Percentiles rank a stretch among this genome's conserved stretches.
phyloP scores from a whole-genome alignment of 495 filamentous ascomycete genomes.

The Darksidea phi region DNA sequence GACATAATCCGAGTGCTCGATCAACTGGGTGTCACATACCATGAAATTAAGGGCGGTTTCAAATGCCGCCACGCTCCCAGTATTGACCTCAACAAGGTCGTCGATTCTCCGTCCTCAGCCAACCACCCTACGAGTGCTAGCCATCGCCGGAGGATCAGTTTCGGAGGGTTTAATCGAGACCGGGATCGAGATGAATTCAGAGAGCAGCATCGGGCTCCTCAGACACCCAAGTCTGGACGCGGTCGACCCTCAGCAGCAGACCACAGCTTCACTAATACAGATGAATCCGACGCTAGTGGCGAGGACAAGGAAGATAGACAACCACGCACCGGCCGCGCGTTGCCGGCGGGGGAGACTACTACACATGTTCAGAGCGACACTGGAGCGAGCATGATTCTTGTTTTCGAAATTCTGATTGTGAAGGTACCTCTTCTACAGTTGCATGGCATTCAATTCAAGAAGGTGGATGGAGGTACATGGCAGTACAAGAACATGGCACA shows the following conservation, averaged over 20 bases:
- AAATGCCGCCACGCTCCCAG: slow-evolving; percentile 82
- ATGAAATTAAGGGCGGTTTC: slow-evolving; percentile 92
- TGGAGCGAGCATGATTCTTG: slow-evolving; percentile 72
- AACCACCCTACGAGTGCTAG: slow-evolving; percentile 44
- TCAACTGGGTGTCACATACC: slow-evolving; percentile 83
- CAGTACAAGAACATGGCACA: slow-evolving; percentile 98
- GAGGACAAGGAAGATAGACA: slow-evolving; percentile 46
- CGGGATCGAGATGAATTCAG: slow-evolving; percentile 61
- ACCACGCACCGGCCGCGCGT: slow-evolving; percentile 38
- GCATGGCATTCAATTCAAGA: slow-evolving; percentile 98
- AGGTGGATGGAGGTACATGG: slow-evolving; percentile 92
- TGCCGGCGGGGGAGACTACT: slow-evolving; percentile 71
- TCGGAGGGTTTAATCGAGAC: slow-evolving; percentile 66
- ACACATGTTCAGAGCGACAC: slow-evolving; percentile 85
- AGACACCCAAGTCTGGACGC: slow-evolving; percentile 43
- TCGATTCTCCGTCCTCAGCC: slow-evolving; percentile 39
- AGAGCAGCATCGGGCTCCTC: slow-evolving; percentile 50
- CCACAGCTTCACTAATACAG: slow-evolving; percentile 75
- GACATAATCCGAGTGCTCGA: slow-evolving; percentile 92
- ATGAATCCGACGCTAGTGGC: slow-evolving; percentile 68
- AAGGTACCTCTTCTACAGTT: slow-evolving; percentile 92
- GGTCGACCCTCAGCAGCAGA: slow-evolving; percentile 48
- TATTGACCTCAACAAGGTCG: slow-evolving; percentile 76
- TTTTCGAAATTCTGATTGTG: slow-evolving; percentile 96
- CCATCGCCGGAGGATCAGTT: slow-evolving; percentile 78